phyloP scores from a whole-genome alignment of 1,284 basidiomycete genomes.

The Irpex sp. region DNA sequence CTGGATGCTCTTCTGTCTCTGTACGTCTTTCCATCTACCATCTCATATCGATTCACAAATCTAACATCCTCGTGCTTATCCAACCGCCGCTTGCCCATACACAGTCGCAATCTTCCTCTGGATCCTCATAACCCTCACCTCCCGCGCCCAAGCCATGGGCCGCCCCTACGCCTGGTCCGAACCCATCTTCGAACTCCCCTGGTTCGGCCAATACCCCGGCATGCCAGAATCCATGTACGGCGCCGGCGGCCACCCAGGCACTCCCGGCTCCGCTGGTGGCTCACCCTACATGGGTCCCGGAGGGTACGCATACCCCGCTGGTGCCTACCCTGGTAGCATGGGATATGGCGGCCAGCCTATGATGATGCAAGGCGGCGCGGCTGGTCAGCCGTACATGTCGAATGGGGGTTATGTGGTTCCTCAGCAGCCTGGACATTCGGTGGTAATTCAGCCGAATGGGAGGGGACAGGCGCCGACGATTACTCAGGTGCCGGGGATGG shows the following conservation, averaged over 20 bases:
- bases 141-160: conserved; percentile 40
- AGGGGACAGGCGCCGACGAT: conserved; percentile 60
- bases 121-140: conserved; percentile 40
- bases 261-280: not conserved
- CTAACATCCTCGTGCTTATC: not conserved
- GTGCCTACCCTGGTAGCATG: conserved; percentile 1
- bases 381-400: conserved; percentile 10
- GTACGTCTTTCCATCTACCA: conserved; percentile 33
- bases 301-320: conserved; percentile 23
- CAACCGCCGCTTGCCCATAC: conserved; percentile 7
- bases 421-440: conserved; percentile 58
- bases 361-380: conserved; percentile 7
- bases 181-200: conserved; percentile 47
- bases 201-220: conserved; percentile 49
- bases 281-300: conserved; percentile 3
- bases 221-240: conserved; percentile 26
- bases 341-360: conserved; percentile 10
- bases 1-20: conserved; percentile 69
- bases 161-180: conserved; percentile 44
- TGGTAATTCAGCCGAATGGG: conserved; percentile 64
- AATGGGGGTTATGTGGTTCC: conserved; percentile 34
- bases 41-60: conserved; percentile 1
- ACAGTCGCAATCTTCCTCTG: conserved; percentile 40
- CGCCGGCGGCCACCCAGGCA: not conserved
- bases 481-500: conserved; percentile 52